phyloP scores from a whole-genome alignment of 805 yeast genomes.

The Candida rishiriensis region DNA sequence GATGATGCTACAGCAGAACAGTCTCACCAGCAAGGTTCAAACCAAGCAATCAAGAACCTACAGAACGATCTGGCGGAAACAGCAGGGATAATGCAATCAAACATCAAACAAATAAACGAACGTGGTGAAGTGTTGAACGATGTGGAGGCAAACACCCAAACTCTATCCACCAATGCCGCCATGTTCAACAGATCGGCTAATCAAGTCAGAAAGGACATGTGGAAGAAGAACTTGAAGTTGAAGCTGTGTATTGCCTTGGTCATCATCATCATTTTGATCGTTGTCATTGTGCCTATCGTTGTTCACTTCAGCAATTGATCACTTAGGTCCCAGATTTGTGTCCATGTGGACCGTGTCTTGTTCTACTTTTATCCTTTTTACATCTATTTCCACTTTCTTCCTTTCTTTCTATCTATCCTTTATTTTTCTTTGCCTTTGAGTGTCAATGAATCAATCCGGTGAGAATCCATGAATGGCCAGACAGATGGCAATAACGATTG shows the following conservation, averaged over 20 bases:
- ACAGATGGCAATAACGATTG: too few relatives aligned
- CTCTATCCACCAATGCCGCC: constrained; percentile 85
- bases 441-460: too few relatives aligned
- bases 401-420: neutral
- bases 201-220: constrained; percentile 96
- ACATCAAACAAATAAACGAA: constrained; percentile 92
- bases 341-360: too few relatives aligned
- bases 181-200: constrained; percentile 96
- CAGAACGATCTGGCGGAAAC: constrained; percentile 55
- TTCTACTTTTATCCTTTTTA: neutral
- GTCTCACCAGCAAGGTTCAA: constrained; percentile 12
- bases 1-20: constrained; percentile 28
- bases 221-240: constrained; percentile 98
- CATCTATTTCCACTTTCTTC: neutral
- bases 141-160: constrained; percentile 89
- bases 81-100: constrained; percentile 95
- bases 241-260: constrained; percentile 83
- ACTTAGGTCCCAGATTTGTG: too few relatives aligned
- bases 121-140: constrained; percentile 91
- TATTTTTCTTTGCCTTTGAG: neutral
- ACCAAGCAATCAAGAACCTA: constrained; percentile 25
- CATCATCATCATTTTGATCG: constrained; percentile 74
- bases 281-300: constrained; percentile 88
- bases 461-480: too few relatives aligned
- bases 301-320: constrained; percentile 59